Base-by-base conservation (phyloP, 257 asterid genomes). In the Petunia secreta region DNA sequence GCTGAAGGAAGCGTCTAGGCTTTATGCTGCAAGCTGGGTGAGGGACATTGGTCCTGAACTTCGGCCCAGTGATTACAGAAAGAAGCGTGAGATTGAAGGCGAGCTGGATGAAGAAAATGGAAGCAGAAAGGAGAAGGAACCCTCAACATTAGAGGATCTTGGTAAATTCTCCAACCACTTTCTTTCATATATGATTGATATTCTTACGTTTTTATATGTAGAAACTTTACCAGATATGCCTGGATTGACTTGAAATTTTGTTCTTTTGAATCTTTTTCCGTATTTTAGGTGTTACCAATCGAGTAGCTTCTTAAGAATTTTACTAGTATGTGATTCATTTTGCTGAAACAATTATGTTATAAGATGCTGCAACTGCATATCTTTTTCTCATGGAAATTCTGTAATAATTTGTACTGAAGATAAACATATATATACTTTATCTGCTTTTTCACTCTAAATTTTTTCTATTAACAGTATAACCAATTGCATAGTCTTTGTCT, bases 11-110 rank as follows among this genome's bases (percentile, higher is more conserved):
- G 97, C 98, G 7, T 88, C 89, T 60, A 86, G 97, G 78, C 91
- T 92, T 6, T 94, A 96, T 80, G 91, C 81, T n/a, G 98, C 95
- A 43, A 94, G 98, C 84, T 94, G 98, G 99, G 94, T 90, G 34
- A 86, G 99, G 86, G 98, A 94, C 76, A 94, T 94, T 64, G 98
- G 98, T 80, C 98, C 98, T 10, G 98, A 94, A 54, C 96, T 94
- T 78, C 89, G 97, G 78, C 99, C 99, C 55, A 77, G 84, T 82
- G 91, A 89, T n/a, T 85, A 94, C 93, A 94, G 84, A 80, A 91
- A 77, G 87, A 83, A 83, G 80, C 78, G 78, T 82, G 91, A 85
- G 75, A 65, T 48, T 41, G 87, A 80, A 63, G 87, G 75, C 75
- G 25, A 41, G 78, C 3, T 63, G 48, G 62, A 68, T 16, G 88